Conservation (phyloP, 345 rosid genomes). For the Brassica napus region DNA sequence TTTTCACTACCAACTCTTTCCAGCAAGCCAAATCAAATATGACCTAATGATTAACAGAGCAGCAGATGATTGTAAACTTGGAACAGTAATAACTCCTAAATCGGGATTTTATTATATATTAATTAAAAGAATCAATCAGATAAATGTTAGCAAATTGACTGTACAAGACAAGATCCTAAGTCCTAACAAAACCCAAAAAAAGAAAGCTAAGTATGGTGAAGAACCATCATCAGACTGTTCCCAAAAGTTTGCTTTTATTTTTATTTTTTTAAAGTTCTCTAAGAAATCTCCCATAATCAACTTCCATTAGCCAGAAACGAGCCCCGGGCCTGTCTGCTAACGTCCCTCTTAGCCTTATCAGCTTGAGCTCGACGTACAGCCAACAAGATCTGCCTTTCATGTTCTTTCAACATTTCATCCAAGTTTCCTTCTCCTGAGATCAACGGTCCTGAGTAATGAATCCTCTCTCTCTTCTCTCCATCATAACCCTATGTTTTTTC, state of each 20-base stretch:
- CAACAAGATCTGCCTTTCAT: constrained; percentile 73
- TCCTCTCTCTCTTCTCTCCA: constrained; percentile 48
- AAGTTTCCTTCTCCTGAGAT: constrained; percentile 66
- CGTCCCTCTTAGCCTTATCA: constrained; percentile 53
- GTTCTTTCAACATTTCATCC: constrained; percentile 94
- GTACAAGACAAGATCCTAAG: constrained; percentile 31
- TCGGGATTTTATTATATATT: constrained; percentile 4
- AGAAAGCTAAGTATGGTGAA: constrained; percentile 5
- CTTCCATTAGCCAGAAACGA: constrained; percentile 13
- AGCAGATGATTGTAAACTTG: neutral
- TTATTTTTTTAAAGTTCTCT: neutral
- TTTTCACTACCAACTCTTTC: constrained; percentile 1
- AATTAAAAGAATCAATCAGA: constrained; percentile 22
- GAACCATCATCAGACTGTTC: constrained; percentile 5
- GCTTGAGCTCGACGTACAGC: constrained; percentile 83
- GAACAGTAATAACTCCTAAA: neutral
- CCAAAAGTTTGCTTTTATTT: constrained; percentile 9
- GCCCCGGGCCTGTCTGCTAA: constrained; percentile 25
- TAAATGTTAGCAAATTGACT: constrained; percentile 21
- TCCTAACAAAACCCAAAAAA: neutral
- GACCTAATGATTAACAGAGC: constrained; percentile 8
- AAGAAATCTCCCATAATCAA: constrained; percentile 18
- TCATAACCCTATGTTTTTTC: constrained; percentile 41
- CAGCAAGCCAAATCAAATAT: neutral
- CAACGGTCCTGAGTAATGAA: constrained; percentile 88